Base-by-base conservation (phyloP, 1,284 basidiomycete species). In the Cutaneotrichosporon curvatum region DNA sequence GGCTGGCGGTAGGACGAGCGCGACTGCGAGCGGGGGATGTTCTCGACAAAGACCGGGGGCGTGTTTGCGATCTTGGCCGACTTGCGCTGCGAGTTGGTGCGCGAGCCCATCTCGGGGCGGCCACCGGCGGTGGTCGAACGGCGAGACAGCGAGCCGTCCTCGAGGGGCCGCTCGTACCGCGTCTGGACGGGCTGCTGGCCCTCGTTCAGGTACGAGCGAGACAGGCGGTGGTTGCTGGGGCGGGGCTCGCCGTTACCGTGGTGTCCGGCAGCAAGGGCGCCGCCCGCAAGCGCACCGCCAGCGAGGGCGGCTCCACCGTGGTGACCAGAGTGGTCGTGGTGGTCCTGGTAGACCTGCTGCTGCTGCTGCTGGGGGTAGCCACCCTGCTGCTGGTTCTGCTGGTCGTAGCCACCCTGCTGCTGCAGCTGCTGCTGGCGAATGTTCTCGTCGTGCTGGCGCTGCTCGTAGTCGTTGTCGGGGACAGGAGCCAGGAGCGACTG, bases 161-260 rank as follows among this genome's bases (percentile, higher is more conserved):
- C 47, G 18, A 51, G 43, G 33, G 45, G 36, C 11, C 51, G 30
- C 14, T 52, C 48, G 38, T 50, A 46, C 12, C 30, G 21, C 4
- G 50, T 54, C 15, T 18, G 33, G 22, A 48, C 42, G 32, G 32
- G 47, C 39, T 38, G 41, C 40, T 25, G 14, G 19, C 25, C 20
- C 10, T 41, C 37, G 40, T 62, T 61, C 56, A 62, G 51, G 56
- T 71, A 71, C 7, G 68, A 70, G 23, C 68, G 55, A 4, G 68
- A 70, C 14, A 63, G 62, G 30, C 58, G 33, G 9, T 62, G 43
- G 23, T 37, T 23, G 14, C 59, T 9, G 32, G 8, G 5, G 19
- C 8, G 16, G 36, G 9, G 19, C 8, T 37, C 19, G 19, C 36
- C 36, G 36, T 12, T 16, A 7, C 5, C 36, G 36, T 12, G n/a